A percentile compares a stretch with the other conserved stretches of the same genome.
Evolutionary conservation across 2,329 filamentous ascomycete species (phyloP).

Genomic region (Apiospora rasikravindrae): DNA sequence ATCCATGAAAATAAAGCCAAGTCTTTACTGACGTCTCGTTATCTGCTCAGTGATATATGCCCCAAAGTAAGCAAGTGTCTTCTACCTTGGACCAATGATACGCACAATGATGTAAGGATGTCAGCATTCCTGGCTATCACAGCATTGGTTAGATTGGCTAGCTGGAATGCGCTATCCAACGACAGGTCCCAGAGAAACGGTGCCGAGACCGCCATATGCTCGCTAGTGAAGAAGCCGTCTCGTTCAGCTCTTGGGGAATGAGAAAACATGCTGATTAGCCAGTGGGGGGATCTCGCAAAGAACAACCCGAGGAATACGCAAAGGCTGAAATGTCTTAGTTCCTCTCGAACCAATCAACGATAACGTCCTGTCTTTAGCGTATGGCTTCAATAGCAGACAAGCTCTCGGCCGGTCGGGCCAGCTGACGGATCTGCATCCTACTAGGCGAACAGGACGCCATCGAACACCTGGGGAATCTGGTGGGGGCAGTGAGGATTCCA

Average conservation of each 20-base stretch:
- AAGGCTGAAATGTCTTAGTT: background rate
- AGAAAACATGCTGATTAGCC: background rate
- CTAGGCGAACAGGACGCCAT: background rate
- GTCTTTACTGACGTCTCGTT: background rate
- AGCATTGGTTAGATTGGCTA: background rate
- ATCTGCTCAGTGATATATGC: background rate
- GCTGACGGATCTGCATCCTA: background rate
- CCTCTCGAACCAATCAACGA: background rate
- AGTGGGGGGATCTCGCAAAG: background rate
- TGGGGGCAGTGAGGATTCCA: background rate
- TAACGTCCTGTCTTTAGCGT: background rate
- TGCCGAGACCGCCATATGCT: background rate
- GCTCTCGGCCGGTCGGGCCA: background rate
- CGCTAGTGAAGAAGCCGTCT: background rate
- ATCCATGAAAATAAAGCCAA: background rate
- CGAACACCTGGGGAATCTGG: background rate
- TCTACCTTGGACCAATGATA: background rate
- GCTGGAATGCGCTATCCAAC: background rate
- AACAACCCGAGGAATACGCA: constrained; percentile 6
- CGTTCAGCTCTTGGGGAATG: background rate
- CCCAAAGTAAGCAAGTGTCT: no score
- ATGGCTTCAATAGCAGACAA: background rate
- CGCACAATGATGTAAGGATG: background rate
- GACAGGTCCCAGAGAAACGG: background rate
- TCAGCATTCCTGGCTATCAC: background rate